These are phyloP conservation scores for Globisporangium iwayamae DNA, from an alignment of 352 stramenopile genomes.

Conservation along the genomic window DNA sequence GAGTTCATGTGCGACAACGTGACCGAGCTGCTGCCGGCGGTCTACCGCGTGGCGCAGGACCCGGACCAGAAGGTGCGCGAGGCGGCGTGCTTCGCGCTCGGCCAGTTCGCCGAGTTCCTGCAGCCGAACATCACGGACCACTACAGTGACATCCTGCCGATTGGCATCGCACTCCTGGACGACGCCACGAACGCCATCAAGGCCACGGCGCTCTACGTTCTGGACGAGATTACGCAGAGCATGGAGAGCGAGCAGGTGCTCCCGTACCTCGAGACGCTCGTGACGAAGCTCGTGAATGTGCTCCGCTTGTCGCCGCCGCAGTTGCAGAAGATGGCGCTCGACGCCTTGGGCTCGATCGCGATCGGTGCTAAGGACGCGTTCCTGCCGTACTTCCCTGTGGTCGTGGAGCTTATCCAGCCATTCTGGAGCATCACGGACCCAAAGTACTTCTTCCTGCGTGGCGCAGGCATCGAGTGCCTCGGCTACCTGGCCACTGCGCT, in stretches of 20 bases:
- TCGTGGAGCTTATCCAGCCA: constrained; percentile 80
- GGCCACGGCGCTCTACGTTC: constrained; percentile 95
- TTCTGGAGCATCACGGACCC: constrained; percentile 93
- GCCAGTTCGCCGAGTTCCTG: constrained; percentile 97
- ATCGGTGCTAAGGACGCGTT: constrained; percentile 97
- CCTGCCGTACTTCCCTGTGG: constrained; percentile 92
- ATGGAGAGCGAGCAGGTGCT: constrained; percentile 94
- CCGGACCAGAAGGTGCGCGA: constrained; percentile 93
- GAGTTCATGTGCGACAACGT: constrained; percentile 95
- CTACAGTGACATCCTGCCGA: constrained; percentile 94
- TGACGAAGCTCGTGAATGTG: constrained; percentile 94
- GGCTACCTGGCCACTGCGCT: constrained; percentile 97
- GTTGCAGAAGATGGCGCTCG: constrained; percentile 97
- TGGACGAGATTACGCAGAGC: constrained; percentile 99
- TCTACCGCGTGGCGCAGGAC: constrained; percentile 91
- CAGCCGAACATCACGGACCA: constrained; percentile 96
- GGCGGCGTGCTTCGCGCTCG: constrained; percentile 97
- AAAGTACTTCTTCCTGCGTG: constrained; percentile 92
- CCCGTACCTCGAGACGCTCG: constrained; percentile 93
- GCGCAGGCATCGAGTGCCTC: constrained; percentile 96
- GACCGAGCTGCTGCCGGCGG: constrained; percentile 89
- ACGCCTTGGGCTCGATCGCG: constrained; percentile 94
- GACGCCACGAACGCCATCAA: constrained; percentile 93
- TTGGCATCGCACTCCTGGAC: constrained; percentile 94
- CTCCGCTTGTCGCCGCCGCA: constrained; percentile 90